phyloP scores from a whole-genome alignment of 768 basidiomycete species.

The Baorangia bicolor region DNA sequence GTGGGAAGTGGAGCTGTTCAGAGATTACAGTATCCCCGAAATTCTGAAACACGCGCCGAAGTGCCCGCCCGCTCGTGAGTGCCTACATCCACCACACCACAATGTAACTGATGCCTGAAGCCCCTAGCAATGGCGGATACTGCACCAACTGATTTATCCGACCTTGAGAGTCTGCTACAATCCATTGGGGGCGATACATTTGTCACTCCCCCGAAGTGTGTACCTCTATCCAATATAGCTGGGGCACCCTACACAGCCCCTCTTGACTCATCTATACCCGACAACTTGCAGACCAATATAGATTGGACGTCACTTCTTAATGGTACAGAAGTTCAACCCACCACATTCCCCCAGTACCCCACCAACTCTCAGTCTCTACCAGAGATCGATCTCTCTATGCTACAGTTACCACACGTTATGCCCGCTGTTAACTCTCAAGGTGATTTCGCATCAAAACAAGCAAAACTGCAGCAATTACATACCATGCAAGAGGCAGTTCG shows the following conservation, averaged over 20 bases:
- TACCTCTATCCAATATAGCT: not conserved
- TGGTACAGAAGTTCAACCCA: not conserved
- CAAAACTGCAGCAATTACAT: conserved; percentile 21
- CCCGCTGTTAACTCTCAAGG: not conserved
- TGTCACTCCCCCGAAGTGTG: not conserved
- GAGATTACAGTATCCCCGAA: conserved; percentile 22
- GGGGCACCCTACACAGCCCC: not conserved
- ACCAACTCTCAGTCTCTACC: conserved; percentile 7
- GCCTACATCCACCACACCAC: not conserved
- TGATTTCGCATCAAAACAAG: conserved; percentile 9
- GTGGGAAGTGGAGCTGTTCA: conserved; percentile 37
- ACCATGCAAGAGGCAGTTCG: conserved; percentile 36
- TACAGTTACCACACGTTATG: conserved; percentile 18
- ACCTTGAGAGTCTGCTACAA: conserved; percentile 10
- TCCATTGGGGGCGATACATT: not conserved
- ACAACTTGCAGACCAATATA: not conserved
- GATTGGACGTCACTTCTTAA: conserved; percentile 21
- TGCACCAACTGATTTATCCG: not conserved
- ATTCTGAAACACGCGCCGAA: not conserved
- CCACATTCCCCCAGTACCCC: conserved; percentile 2
- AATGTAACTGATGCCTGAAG: not conserved
- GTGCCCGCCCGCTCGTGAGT: conserved; percentile 3
- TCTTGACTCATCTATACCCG: not conserved
- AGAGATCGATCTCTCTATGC: conserved; percentile 27
- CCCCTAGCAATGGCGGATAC: not conserved